A percentile compares a stretch with the other conserved stretches of the same genome.
Evolutionary conservation across 257 asterid species (phyloP).

Genomic region (Nicotiana attenuata): DNA sequence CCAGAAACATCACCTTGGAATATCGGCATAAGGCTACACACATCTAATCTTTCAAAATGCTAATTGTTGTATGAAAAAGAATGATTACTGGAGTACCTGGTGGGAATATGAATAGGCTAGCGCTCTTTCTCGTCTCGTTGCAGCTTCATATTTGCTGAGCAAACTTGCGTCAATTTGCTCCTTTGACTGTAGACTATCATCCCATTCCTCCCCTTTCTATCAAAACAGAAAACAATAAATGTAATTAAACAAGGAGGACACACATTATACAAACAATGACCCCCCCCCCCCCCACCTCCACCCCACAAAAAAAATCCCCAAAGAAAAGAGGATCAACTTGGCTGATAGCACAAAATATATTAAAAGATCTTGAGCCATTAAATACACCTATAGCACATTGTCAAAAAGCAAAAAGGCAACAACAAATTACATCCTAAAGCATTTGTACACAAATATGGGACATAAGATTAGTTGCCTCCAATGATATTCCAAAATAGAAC

Average conservation of each 20-base stretch:
- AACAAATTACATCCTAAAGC: background rate
- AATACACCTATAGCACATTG: background rate
- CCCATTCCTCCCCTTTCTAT: constrained; percentile 25
- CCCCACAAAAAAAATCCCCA: too few relatives aligned
- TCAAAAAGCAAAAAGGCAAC: background rate
- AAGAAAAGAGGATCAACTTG: background rate
- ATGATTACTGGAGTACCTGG: constrained; percentile 10
- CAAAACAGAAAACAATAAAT: background rate
- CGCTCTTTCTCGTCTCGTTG: constrained; percentile 24
- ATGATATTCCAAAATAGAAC: background rate
- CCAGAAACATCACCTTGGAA: background rate
- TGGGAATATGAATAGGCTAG: constrained; percentile 22
- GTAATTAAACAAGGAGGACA: background rate
- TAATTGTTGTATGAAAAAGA: background rate
- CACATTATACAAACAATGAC: background rate
- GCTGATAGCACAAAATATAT: background rate
- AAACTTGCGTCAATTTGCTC: constrained; percentile 22
- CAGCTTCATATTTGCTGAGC: constrained; percentile 20
- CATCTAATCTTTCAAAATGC: background rate
- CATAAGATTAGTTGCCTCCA: background rate
- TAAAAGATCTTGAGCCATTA: background rate
- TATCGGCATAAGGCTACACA: background rate
- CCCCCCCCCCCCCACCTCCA: background rate
- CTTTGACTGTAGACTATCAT: constrained; percentile 19
- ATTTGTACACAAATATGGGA: background rate